Conservation (phyloP, 306 rosid genomes). For the Quercus berberidifolia region DNA sequence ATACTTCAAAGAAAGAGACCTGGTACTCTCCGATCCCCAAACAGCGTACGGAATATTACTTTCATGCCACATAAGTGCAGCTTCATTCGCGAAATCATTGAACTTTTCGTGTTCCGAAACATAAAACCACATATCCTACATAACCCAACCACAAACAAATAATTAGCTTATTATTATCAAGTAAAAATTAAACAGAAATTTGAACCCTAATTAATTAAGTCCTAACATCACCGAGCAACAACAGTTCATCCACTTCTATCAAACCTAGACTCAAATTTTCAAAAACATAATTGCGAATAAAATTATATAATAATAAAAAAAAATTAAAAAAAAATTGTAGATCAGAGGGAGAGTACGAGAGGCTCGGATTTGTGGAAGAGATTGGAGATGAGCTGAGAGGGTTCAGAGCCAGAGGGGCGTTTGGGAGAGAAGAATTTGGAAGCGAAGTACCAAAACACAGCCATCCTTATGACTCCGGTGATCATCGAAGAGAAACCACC, state of each 20-base stretch:
- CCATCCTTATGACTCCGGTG: slow-evolving; percentile 85
- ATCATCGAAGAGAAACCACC: slow-evolving; percentile 61
- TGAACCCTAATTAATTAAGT: too few relatives aligned
- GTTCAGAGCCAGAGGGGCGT: slow-evolving; percentile 56
- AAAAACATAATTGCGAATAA: too few relatives aligned
- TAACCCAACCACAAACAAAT: neutral
- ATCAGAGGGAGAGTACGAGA: slow-evolving; percentile 36
- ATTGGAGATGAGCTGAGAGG: slow-evolving; percentile 61
- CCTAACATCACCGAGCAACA: too few relatives aligned
- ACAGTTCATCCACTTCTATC: too few relatives aligned
- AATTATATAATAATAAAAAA: neutral
- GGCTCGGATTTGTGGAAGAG: slow-evolving; percentile 72
- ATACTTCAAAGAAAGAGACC: slow-evolving; percentile 59
- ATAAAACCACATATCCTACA: slow-evolving; percentile 97
- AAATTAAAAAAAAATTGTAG: neutral
- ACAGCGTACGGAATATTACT: slow-evolving; percentile 74
- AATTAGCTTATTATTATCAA: neutral
- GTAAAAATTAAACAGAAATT: too few relatives aligned
- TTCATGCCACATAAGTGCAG: slow-evolving; percentile 89
- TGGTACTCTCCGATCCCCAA: slow-evolving; percentile 69
- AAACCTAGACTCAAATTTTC: too few relatives aligned
- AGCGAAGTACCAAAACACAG: slow-evolving; percentile 96
- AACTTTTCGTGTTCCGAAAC: slow-evolving; percentile 72
- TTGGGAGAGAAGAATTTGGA: slow-evolving; percentile 88
- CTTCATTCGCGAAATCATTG: slow-evolving; percentile 69